A percentile compares a stretch with the other conserved stretches of the same genome.
phyloP scores from a whole-genome alignment of 208 protist species.

The Trypanosoma platydactyli region DNA sequence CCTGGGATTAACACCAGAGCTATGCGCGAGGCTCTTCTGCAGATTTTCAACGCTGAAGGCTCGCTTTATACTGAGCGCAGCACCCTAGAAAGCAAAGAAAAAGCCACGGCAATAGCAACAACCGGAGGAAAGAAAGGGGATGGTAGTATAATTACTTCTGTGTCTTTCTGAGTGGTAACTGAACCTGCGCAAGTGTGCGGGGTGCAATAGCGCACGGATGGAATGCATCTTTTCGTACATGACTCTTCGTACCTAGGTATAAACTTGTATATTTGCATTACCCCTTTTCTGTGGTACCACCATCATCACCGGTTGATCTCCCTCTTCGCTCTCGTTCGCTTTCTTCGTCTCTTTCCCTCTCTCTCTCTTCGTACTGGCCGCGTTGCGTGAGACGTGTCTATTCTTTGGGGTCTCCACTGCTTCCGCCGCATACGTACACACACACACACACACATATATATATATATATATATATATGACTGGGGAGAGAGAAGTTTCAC shows the following conservation, averaged over 20 bases:
- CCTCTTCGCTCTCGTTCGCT: too few species aligned
- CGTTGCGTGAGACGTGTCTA: too few species aligned
- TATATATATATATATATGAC: too few species aligned
- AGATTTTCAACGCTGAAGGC: conserved; percentile 5
- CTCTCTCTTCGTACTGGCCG: not conserved
- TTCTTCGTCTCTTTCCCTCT: conserved; percentile 5
- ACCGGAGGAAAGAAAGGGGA: not conserved
- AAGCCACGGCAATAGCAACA: not conserved
- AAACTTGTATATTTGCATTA: not conserved
- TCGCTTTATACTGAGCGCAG: not conserved
- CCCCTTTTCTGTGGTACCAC: conserved; percentile 6
- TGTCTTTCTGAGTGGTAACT: too few species aligned
- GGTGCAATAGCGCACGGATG: not conserved
- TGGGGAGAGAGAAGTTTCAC: too few species aligned
- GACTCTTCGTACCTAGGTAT: conserved; percentile 11
- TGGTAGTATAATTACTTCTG: too few species aligned
- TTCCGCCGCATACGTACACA: too few species aligned
- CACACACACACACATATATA: too few species aligned
- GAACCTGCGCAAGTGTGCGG: too few species aligned
- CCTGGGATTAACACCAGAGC: conserved; percentile 43
- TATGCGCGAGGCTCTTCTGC: conserved; percentile 29
- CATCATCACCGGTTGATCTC: conserved; percentile 12
- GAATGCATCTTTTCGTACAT: not conserved
- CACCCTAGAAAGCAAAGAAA: not conserved
- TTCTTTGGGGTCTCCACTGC: too few species aligned